Percentiles rank a stretch among this genome's conserved stretches.
These are phyloP conservation scores for Schizosaccharomyces octosporus DNA, from an alignment of 805 yeast species.

Conservation along the genomic window DNA sequence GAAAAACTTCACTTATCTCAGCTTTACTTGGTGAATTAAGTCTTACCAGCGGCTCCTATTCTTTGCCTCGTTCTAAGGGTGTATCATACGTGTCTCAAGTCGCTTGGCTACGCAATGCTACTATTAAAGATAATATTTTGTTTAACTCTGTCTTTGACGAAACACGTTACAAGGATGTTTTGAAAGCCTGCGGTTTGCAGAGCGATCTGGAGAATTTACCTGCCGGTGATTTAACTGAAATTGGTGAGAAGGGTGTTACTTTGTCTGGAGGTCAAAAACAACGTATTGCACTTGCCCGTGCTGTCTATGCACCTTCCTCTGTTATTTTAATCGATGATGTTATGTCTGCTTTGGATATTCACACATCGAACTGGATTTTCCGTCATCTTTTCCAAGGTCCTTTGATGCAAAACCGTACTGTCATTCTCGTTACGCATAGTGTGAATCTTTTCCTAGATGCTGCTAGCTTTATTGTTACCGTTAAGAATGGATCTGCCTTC, in stretches of 20 bases:
- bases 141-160: constrained; percentile 37
- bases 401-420: constrained; percentile 30
- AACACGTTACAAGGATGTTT: constrained; percentile 25
- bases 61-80: constrained; percentile 27
- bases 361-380: constrained; percentile 59
- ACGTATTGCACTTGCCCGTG: constrained; percentile 58
- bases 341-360: constrained; percentile 68
- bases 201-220: constrained; percentile 42
- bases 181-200: constrained; percentile 40
- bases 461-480: constrained; percentile 37
- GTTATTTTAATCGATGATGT: constrained; percentile 57
- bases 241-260: constrained; percentile 76
- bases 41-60: constrained; percentile 26
- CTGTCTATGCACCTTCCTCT: constrained; percentile 44
- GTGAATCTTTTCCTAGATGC: constrained; percentile 45
- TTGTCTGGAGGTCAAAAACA: constrained; percentile 84
- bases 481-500: constrained; percentile 31
- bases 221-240: constrained; percentile 58
- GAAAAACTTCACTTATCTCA: constrained; percentile 47
- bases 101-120: constrained; percentile 69
- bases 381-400: constrained; percentile 36
- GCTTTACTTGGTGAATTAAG: constrained; percentile 55
- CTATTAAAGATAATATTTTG: constrained; percentile 46
- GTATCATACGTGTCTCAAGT: constrained; percentile 23
- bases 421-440: constrained; percentile 68